Evolutionary conservation across 129 eudicot genomes (phyloP), one percentile per base, ranked within the genome.

Genomic region (Dittrichia graveolens): DNA sequence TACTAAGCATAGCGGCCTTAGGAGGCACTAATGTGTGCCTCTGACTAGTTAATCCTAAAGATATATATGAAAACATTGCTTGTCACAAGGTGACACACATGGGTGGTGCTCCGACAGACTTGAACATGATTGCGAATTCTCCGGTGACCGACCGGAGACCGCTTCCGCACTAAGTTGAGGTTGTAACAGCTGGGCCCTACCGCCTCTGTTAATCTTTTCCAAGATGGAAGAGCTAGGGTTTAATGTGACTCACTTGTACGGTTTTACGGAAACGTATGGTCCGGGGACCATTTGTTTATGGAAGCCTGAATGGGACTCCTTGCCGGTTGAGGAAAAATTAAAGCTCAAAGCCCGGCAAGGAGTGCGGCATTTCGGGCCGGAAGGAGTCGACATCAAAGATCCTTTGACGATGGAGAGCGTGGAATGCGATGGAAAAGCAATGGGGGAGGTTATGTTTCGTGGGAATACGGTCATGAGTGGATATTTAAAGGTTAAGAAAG

Each of bases 381-480:
- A 88, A 67, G 88, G 79, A 48, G 75, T 83, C 3, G 90, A 88
- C 9, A 76, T 88, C 0, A 88, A 56, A 24, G 83, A 85, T 61
- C 80, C 84, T 4, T 34, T 16, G 44, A 80, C 88, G 4, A 85
- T 88, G 95, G 19, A 78, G 54, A 85, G 86, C 19, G 83, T 88
- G 0, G 79, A 82, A 2, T 56, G 79, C 12, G 86, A 88, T 58
- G 95, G 79, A 0, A 75, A 75, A 61, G 72, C 90, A 1, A 69
- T 75, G 31, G 95, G 95, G 0, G 95, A 88, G 67, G 67, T 88
- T 16, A 80, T 88, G 95, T 85, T 88, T 42, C 73, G 87, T 50
- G 95, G 95, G 13, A 88, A 88, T 11, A 88, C 88, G 3, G 90
- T 88, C 7, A 88, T 88, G 95, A 85, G 89, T 18, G 95, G 95